A percentile compares a stretch with the other conserved stretches of the same genome.
These are phyloP conservation scores for Peterozyma xylosa DNA, from an alignment of 805 yeast species.

Conservation along the genomic window DNA sequence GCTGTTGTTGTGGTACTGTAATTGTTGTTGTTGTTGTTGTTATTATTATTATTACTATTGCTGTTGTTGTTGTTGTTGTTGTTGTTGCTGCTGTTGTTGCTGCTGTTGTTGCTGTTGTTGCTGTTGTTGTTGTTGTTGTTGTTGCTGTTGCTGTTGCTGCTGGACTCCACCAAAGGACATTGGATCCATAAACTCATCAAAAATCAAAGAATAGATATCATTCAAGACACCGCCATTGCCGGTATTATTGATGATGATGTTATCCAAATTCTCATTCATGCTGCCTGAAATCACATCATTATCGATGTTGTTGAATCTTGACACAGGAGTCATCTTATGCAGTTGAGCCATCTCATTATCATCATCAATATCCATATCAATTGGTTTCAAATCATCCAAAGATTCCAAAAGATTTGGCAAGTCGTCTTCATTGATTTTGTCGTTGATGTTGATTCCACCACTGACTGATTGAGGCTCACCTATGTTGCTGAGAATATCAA, in stretches of 20 bases:
- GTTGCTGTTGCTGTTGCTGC: neutral
- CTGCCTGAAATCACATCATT: constrained; percentile 3
- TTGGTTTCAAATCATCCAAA: neutral
- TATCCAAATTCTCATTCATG: neutral
- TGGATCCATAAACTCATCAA: constrained; percentile 34
- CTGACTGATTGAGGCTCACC: neutral
- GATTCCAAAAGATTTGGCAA: neutral
- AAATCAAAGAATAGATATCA: constrained; percentile 38
- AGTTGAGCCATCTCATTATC: neutral
- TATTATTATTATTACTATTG: neutral
- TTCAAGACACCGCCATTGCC: constrained; percentile 20
- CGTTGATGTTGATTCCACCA: neutral
- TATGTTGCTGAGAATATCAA: neutral
- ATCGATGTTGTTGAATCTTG: neutral
- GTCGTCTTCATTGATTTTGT: neutral
- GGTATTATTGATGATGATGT: constrained; percentile 5
- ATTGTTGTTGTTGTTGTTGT: constrained; percentile 1
- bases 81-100: neutral
- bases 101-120: neutral
- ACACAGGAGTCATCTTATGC: too few species aligned
- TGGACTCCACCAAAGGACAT: constrained; percentile 18
- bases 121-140: neutral
- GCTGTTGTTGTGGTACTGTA: neutral
- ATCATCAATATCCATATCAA: neutral
- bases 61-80: neutral